Evolutionary conservation across 352 stramenopile genomes (phyloP), one percentile per base, ranked within the genome.

Genomic region (Phytopythium aichiense): DNA sequence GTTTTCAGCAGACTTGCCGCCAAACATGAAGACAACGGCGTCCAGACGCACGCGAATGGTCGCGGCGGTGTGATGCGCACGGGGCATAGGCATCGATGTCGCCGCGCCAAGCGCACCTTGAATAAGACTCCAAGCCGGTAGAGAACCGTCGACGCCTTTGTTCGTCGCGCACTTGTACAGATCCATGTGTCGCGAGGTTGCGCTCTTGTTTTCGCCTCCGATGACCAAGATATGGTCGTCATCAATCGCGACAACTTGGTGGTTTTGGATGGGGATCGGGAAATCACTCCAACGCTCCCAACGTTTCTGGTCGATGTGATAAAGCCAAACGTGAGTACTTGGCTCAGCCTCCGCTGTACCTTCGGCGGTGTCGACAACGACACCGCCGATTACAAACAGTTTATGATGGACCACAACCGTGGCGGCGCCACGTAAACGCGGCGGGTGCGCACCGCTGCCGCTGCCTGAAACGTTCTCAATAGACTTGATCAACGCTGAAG

Each of bases 241-340:
- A 55, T 88, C 81, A 50, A 96, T 72, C 7, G 69, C 56, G 40
- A 96, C 79, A 51, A 76, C 73, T 74, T 94, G 87, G 56, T 96
- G 87, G 49, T 91, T 71, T 16, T 80, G 76, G 69, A 96, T 83
- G 37, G 66, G 72, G 59, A 94, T 92, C 0, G 87, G 87, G 22
- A 96, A 92, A 60, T 94, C 82, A 0, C 79, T 62, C 87, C 87
- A 96, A 20, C 70, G 74, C 40, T 91, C 85, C 87, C 87, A 96
- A 4, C 40, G 67, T 38, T 81, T 78, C 22, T 57, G 64, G 22
- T 81, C 68, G 22, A 70, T 66, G 53, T 87, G 68, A 54, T 84
- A 92, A 30, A 79, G 61, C 87, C 85, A 94, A 2, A 94, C 84
- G 57, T 90, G 73, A 23, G 77, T 88, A 9, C 64, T 86, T 25